phyloP scores from a whole-genome alignment of 495 filamentous ascomycete species.

The Hyaloscypha finlandica region DNA sequence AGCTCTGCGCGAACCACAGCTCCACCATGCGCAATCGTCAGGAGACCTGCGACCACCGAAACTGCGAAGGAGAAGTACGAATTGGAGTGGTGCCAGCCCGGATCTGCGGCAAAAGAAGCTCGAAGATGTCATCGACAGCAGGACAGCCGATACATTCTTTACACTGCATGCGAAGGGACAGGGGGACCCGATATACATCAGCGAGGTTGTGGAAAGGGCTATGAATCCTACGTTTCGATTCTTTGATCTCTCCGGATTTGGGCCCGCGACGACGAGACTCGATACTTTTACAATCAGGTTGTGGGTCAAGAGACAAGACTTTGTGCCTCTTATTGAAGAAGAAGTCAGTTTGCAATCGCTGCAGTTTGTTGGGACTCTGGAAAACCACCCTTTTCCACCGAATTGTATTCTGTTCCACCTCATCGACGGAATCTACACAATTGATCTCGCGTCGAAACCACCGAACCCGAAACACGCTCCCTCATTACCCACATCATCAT shows the following conservation, averaged over 20 bases:
- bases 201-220: slow-evolving; percentile 74
- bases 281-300: slow-evolving; percentile 68
- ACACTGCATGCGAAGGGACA: slow-evolving; percentile 70
- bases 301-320: slow-evolving; percentile 71
- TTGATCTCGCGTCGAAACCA: slow-evolving; percentile 46
- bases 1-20: slow-evolving; percentile 51
- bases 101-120: slow-evolving; percentile 71
- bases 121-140: slow-evolving; percentile 67
- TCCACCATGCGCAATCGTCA: slow-evolving; percentile 73
- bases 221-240: slow-evolving; percentile 90
- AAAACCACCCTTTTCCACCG: slow-evolving; percentile 74
- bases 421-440: slow-evolving; percentile 84
- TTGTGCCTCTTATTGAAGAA: slow-evolving; percentile 70
- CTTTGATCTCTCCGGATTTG: slow-evolving; percentile 76
- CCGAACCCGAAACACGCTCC: slow-evolving; percentile 47
- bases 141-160: slow-evolving; percentile 89
- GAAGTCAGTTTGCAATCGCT: slow-evolving; percentile 68
- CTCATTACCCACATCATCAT: slow-evolving; percentile 68
- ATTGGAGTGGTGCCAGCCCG: slow-evolving; percentile 68
- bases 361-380: slow-evolving; percentile 79
- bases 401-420: slow-evolving; percentile 91
- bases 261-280: slow-evolving; percentile 63
- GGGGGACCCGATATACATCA: slow-evolving; percentile 82
- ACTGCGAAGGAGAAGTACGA: slow-evolving; percentile 66
- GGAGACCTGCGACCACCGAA: slow-evolving; percentile 58